Base-by-base conservation (phyloP, 164 flowering plant genomes). In the Magnolia officinalis region DNA sequence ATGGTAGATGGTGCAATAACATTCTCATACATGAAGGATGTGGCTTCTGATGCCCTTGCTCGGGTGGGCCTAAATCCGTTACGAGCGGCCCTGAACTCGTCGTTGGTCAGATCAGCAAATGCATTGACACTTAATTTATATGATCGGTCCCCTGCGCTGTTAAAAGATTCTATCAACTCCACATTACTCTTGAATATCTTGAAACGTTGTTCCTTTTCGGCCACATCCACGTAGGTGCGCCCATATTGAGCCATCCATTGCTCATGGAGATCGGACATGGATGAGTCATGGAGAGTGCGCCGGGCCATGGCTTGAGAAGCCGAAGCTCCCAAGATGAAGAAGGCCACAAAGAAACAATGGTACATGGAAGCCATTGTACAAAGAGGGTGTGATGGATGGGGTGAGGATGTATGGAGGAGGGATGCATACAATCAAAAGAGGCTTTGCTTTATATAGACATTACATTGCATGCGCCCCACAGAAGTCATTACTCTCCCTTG, bases 41-140 rank as follows among this genome's bases (percentile, higher is more conserved):
- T 37, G 45, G 45, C 45, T 18, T 26, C 14, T 14, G 75, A 14
- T 91, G 84, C 87, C 75, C 89, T 75, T 63, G 90, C 85, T 72
- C 88, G 92, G 19, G 76, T 81, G 13, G 88, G 76, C 78, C 83
- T 88, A 6, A 89, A 89, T 55, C 88, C 81, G 9, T 89, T 90
- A 63, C 82, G 87, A 14, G 74, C n/a, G 59, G 23, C 75, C 77
- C 79, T 84, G 84, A 90, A 90, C 74, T 90, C 94, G 66, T 86
- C 88, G 83, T 79, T 88, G 8, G 94, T 90, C 91, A 90, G 77
- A 78, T 90, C 91, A 8, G 85, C 95, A 68, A 84, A 90, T 86
- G 82, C 86, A 85, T 90, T 90, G 67, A 89, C 77, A 58, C 83
- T 82, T 77, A 90, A 52, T 76, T 90, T 90, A 77, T 85, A 90